Evolutionary conservation across 1,284 basidiomycete genomes (phyloP).

Genomic region (Ustilago tritici): DNA sequence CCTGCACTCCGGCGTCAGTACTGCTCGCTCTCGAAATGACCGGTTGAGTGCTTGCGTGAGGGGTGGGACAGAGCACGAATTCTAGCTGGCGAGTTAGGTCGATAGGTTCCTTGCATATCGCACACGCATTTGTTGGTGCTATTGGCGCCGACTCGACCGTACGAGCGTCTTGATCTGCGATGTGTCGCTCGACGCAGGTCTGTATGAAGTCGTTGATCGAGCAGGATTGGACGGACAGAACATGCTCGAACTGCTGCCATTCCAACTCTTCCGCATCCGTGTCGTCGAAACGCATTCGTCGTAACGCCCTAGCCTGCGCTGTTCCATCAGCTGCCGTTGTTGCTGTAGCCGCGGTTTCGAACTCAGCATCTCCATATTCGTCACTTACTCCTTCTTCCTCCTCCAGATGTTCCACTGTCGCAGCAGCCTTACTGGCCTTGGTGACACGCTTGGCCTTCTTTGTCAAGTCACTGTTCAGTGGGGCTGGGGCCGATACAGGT

Average conservation of each 20-base stretch:
- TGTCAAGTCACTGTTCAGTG: constrained; percentile 32
- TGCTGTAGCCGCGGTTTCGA: not conserved
- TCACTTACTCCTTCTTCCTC: constrained; percentile 12
- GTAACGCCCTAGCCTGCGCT: not conserved
- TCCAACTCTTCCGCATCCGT: constrained; percentile 38
- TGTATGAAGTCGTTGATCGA: constrained; percentile 36
- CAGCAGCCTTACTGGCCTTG: constrained; percentile 18
- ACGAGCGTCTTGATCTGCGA: constrained; percentile 36
- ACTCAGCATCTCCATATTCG: constrained; percentile 3
- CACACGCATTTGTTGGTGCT: constrained; percentile 18
- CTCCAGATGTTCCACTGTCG: constrained; percentile 10
- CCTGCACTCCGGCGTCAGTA: not conserved
- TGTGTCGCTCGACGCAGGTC: constrained; percentile 29
- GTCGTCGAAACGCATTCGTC: constrained; percentile 36
- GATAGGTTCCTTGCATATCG: constrained; percentile 24
- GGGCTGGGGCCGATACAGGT: constrained; percentile 17
- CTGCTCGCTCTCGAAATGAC: not conserved
- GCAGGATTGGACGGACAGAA: not conserved
- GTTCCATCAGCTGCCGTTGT: not conserved
- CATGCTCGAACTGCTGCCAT: constrained; percentile 28
- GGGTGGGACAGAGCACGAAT: constrained; percentile 32
- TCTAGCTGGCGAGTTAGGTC: constrained; percentile 37
- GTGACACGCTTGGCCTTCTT: constrained; percentile 33
- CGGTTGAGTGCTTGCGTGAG: constrained; percentile 6
- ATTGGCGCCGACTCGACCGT: constrained; percentile 8